Evolutionary conservation across 2,329 filamentous ascomycete genomes (phyloP).

Genomic region (Colletotrichum spaethianum): DNA sequence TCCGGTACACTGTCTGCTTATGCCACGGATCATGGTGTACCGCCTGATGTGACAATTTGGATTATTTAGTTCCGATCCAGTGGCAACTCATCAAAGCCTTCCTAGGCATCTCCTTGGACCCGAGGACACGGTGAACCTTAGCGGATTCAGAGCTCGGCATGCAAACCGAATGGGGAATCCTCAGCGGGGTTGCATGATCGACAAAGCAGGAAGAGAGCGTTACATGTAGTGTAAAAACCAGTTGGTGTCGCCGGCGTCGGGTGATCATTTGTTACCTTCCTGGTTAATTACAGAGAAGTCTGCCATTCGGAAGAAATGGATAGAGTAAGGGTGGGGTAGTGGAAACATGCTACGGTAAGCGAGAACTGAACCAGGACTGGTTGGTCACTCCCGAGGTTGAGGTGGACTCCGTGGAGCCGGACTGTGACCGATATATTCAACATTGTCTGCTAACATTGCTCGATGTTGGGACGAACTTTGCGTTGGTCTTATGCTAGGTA

Average conservation of each 20-base stretch:
- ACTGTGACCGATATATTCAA: neutral
- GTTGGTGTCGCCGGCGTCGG: neutral
- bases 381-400: slow-evolving; percentile 12
- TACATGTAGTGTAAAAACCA: too few species aligned
- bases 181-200: neutral
- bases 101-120: neutral
- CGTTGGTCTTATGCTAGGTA: neutral
- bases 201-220: neutral
- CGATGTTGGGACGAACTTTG: slow-evolving; percentile 8
- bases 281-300: too few species aligned
- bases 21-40: neutral
- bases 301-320: slow-evolving; percentile 6
- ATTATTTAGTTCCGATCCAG: neutral
- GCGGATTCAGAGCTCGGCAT: neutral
- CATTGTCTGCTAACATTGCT: neutral
- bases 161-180: neutral
- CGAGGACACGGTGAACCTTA: too few species aligned
- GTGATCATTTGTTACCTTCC: neutral
- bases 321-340: neutral
- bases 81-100: neutral
- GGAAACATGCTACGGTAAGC: neutral
- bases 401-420: slow-evolving; percentile 3
- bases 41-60: neutral
- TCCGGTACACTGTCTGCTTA: too few species aligned
- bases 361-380: neutral